Evolutionary conservation across 805 yeast genomes (phyloP).

Genomic region (Ogataea pignaliae): DNA sequence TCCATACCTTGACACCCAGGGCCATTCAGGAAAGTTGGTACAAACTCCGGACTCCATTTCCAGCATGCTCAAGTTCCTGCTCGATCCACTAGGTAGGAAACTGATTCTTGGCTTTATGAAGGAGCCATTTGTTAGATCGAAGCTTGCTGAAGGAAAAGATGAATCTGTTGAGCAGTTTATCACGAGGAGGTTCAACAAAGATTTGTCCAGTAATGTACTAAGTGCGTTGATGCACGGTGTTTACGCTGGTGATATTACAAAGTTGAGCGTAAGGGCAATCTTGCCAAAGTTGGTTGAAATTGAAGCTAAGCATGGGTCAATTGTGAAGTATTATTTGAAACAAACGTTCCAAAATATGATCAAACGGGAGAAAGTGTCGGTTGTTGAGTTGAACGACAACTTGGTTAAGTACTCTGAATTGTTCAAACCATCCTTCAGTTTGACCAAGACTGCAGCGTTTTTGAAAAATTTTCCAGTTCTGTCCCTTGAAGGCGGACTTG

Average conservation of each 20-base stretch:
- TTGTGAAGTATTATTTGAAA: conserved; percentile 42
- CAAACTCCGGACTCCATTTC: conserved; percentile 45
- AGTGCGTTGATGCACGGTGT: conserved; percentile 88
- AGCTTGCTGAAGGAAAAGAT: conserved; percentile 37
- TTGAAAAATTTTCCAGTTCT: conserved; percentile 60
- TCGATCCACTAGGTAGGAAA: conserved; percentile 23
- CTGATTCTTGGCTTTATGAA: conserved; percentile 39
- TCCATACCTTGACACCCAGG: conserved; percentile 16
- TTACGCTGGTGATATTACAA: conserved; percentile 76
- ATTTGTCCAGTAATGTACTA: conserved; percentile 49
- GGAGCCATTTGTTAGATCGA: conserved; percentile 45
- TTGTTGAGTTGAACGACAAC: conserved; percentile 19
- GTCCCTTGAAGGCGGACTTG: conserved; percentile 51
- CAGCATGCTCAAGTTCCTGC: conserved; percentile 29
- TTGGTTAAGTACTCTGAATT: conserved; percentile 35
- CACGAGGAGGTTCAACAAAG: conserved; percentile 62
- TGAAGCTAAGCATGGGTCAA: conserved; percentile 58
- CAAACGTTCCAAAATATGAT: conserved; percentile 26
- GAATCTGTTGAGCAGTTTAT: conserved; percentile 71
- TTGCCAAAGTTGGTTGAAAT: conserved; percentile 50
- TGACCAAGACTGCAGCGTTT: conserved; percentile 31
- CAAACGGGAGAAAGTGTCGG: conserved; percentile 2
- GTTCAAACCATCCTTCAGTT: conserved; percentile 37
- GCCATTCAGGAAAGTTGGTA: conserved; percentile 37
- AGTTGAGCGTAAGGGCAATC: conserved; percentile 61